Evolutionary conservation across 2,329 filamentous ascomycete species (phyloP), one percentile per base, ranked within the genome.

Genomic region (Metarhizium brunneum): DNA sequence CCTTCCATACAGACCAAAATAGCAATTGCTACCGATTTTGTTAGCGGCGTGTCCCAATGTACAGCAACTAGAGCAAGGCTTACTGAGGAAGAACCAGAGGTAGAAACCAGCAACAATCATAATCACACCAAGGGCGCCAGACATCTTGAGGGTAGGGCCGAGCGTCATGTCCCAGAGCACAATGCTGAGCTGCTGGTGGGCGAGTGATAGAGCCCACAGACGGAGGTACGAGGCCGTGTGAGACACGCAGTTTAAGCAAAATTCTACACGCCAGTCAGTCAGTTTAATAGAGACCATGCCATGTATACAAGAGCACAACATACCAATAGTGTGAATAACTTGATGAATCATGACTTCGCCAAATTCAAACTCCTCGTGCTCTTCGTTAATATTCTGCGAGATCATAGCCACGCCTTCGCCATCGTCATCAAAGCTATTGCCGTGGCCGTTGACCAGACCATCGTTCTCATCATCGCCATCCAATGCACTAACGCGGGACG

Each of bases 221-320:
- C 94, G 94, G 50, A 99, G 87, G 74, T 99, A 99, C 1, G 94
- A 99, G 4, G 94, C 94, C 4, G 95, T 99, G 75, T 99, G 94
- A 35, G 94, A 99, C 60, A 99, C 92, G 71, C 92, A 97, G 79
- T 99, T 99, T 65, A 99, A 81, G 70, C 94, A 99, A 78, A 99
- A 99, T 80, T 99, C 90, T 91, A 62, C 4, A 45, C 54, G 7
- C 30, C 14, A 36, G 59, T 76, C 68, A 76, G 69, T 30, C 42
- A 25, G 20, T 32, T 8, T 4, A n/a, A 14, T 35, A 10, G 13
- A 47, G 40, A 13, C 16, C 20, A 62, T n/a, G 1, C 2, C 7
- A 16, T 30, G 30, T 45, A 11, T 25, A 54, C 10, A 25, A 35
- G 18, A 3, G 6, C 8, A 8, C 10, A 30, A 73, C 86, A 73